phyloP scores from a whole-genome alignment of 768 basidiomycete species.

The Hirschioporus abietinus region DNA sequence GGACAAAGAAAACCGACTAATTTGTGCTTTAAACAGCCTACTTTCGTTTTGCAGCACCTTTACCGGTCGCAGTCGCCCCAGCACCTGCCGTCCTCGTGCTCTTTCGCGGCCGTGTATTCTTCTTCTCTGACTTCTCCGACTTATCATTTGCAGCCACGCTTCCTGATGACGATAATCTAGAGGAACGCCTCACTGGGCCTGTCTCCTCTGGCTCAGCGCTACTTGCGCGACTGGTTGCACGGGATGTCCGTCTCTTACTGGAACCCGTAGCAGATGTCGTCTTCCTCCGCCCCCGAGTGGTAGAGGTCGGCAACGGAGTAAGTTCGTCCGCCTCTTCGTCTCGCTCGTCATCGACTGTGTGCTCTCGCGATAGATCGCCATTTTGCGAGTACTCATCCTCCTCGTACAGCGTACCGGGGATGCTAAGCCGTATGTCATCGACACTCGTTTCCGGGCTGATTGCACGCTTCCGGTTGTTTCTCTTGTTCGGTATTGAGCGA shows the following conservation, averaged over 20 bases:
- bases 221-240: conserved; percentile 10
- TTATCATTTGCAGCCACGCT: conserved; percentile 14
- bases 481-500: conserved; percentile 11
- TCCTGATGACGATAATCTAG: conserved; percentile 28
- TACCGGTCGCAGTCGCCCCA: background rate
- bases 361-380: background rate
- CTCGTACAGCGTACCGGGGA: conserved; percentile 23
- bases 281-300: conserved; percentile 16
- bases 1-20: background rate
- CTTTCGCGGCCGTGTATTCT: background rate
- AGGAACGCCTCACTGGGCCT: conserved; percentile 32
- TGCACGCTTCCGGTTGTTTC: conserved; percentile 14
- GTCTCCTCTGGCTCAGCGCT: conserved; percentile 17
- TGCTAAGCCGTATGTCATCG: conserved; percentile 13
- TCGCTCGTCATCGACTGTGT: conserved; percentile 14
- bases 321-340: conserved; percentile 30
- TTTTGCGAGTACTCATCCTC: conserved; percentile 1
- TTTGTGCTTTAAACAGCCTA: background rate
- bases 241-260: conserved; percentile 5
- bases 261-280: conserved; percentile 16
- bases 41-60: background rate
- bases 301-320: conserved; percentile 26
- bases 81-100: conserved; percentile 1
- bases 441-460: conserved; percentile 13
- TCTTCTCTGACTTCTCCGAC: background rate